A percentile compares a stretch with the other conserved stretches of the same genome.
Evolutionary conservation across 2,329 filamentous ascomycete genomes (phyloP).

Genomic region (Setomelanomma holmii): DNA sequence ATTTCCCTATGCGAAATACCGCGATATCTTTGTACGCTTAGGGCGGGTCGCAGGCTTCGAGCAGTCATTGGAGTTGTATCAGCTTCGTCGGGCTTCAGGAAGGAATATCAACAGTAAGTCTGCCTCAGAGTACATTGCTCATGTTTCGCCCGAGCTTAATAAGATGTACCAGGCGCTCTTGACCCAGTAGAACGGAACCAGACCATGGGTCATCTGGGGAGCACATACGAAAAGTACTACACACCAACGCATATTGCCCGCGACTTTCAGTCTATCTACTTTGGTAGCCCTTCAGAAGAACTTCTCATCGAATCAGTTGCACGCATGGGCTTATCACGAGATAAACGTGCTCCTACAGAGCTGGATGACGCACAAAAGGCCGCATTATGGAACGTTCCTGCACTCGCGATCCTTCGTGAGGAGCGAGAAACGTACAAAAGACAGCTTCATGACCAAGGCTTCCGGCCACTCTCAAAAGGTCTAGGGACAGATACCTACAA

Average conservation of each 20-base stretch:
- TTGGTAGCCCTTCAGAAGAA: constrained; percentile 19
- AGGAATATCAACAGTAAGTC: constrained; percentile 25
- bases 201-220: constrained; percentile 20
- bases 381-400: constrained; percentile 16
- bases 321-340: constrained; percentile 14
- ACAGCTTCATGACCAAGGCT: constrained; percentile 18
- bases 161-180: constrained; percentile 10
- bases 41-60: constrained; percentile 23
- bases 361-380: constrained; percentile 18
- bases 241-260: constrained; percentile 20
- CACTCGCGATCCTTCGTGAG: constrained; percentile 12
- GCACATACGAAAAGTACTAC: constrained; percentile 23
- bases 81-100: constrained; percentile 20
- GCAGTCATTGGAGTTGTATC: constrained; percentile 20
- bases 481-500: constrained; percentile 15
- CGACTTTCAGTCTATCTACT: constrained; percentile 25
- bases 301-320: constrained; percentile 24
- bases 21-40: constrained; percentile 22
- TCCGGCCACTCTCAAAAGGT: constrained; percentile 13
- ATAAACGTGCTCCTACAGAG: constrained; percentile 18
- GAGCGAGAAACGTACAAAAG: constrained; percentile 15
- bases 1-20: constrained; percentile 26
- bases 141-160: constrained; percentile 10
- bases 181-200: constrained; percentile 12
- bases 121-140: constrained; percentile 5